A percentile compares a stretch with the other conserved stretches of the same genome.
Conservation (phyloP, 164 flowering plant species). For the Magnolia sinica region DNA sequence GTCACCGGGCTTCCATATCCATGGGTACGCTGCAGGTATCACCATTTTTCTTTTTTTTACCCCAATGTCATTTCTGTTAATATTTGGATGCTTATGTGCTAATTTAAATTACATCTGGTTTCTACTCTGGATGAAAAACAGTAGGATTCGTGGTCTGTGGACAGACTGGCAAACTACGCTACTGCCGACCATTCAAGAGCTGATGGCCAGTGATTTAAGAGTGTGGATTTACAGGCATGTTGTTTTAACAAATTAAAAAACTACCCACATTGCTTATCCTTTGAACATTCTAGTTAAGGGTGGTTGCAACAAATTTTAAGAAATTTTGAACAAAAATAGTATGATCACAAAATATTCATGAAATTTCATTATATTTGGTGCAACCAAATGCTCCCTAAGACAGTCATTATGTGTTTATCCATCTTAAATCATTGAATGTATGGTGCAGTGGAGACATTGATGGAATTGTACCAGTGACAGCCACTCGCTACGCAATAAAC, state of each 20-base stretch:
- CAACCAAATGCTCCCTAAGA: too few relatives aligned
- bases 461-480: slow-evolving; percentile 29
- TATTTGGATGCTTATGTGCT: background rate
- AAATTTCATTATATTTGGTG: too few relatives aligned
- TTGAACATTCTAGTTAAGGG: too few relatives aligned
- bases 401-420: too few relatives aligned
- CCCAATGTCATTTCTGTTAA: background rate
- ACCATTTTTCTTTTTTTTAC: background rate
- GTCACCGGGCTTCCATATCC: slow-evolving; percentile 15
- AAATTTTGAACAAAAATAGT: too few relatives aligned
- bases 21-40: slow-evolving; percentile 29
- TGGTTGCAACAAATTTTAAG: too few relatives aligned
- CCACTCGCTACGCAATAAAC: slow-evolving; percentile 31
- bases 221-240: slow-evolving; percentile 43
- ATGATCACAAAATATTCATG: too few relatives aligned
- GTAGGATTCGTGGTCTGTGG: slow-evolving; percentile 11
- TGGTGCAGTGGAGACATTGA: slow-evolving; percentile 42
- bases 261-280: too few relatives aligned
- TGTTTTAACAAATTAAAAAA: background rate
- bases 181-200: slow-evolving; percentile 27
- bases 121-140: background rate
- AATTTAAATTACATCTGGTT: background rate
- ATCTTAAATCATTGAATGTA: background rate
- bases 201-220: slow-evolving; percentile 28
- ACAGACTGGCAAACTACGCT: slow-evolving; percentile 26